phyloP scores from a whole-genome alignment of 306 rosid genomes.

The Quercus engelmannii region DNA sequence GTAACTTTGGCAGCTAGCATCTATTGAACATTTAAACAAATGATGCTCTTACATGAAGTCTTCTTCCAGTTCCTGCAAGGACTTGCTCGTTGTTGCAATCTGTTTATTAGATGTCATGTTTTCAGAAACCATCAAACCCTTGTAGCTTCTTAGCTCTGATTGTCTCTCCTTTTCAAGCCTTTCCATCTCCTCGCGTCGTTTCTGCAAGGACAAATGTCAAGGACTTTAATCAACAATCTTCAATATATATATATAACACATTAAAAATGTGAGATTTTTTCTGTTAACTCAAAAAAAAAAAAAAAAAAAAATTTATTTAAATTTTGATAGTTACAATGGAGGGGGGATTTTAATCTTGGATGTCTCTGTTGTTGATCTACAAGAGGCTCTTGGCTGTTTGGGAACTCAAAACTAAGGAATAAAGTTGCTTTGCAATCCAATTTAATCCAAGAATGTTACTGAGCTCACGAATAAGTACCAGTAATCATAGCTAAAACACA shows the following conservation, averaged over 20 bases:
- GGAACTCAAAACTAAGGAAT: not conserved
- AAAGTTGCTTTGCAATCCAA: not conserved
- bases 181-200: conserved; percentile 87
- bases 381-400: too few species aligned
- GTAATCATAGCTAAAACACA: not conserved
- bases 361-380: too few species aligned
- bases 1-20: not conserved
- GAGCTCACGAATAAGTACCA: not conserved
- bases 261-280: not conserved
- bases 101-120: conserved; percentile 94
- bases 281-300: not conserved
- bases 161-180: conserved; percentile 90
- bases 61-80: conserved; percentile 92
- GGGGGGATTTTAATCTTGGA: too few species aligned
- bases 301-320: not conserved
- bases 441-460: not conserved
- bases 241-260: not conserved
- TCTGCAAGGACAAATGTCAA: conserved; percentile 38
- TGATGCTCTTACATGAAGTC: conserved; percentile 74
- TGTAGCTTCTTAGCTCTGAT: conserved; percentile 86
- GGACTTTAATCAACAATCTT: not conserved
- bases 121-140: conserved; percentile 89
- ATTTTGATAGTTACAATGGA: too few species aligned
- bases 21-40: not conserved
- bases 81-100: conserved; percentile 72